These are phyloP conservation scores for Blastobotrys serpentis DNA, from an alignment of 1,139 yeast species.

Conservation along the genomic window DNA sequence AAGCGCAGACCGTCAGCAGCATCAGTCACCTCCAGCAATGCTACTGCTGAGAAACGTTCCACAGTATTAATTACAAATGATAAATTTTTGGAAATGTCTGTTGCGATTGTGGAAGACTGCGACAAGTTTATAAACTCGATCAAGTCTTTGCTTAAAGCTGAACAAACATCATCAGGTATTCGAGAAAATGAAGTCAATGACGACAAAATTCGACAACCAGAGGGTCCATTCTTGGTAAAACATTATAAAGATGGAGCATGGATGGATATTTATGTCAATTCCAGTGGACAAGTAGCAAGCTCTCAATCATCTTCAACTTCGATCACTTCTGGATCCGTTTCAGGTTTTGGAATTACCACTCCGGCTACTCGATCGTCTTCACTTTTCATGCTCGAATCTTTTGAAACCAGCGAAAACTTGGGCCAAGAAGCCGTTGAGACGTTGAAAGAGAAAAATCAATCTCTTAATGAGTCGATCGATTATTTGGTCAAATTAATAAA, in stretches of 20 bases:
- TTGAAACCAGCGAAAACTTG: slow-evolving; percentile 16
- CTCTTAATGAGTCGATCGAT: slow-evolving; percentile 7
- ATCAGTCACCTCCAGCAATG: background rate
- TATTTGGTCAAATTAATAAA: slow-evolving; percentile 8
- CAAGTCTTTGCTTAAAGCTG: slow-evolving; percentile 13
- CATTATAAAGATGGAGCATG: slow-evolving; percentile 30
- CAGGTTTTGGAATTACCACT: slow-evolving; percentile 13
- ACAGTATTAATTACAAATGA: slow-evolving; percentile 7
- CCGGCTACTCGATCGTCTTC: slow-evolving; percentile 12
- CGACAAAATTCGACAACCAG: slow-evolving; percentile 22
- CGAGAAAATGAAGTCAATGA: slow-evolving; percentile 13
- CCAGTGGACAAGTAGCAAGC: slow-evolving; percentile 22
- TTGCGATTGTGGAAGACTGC: slow-evolving; percentile 13
- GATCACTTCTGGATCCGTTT: slow-evolving; percentile 3
- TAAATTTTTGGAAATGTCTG: slow-evolving; percentile 18
- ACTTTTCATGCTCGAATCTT: slow-evolving; percentile 17
- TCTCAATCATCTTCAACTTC: slow-evolving; percentile 5
- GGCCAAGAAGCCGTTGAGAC: slow-evolving; percentile 11
- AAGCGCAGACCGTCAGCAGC: slow-evolving; percentile 20
- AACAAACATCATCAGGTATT: background rate
- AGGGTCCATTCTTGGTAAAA: slow-evolving; percentile 25
- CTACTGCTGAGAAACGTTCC: background rate
- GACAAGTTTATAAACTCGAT: slow-evolving; percentile 17
- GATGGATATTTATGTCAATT: slow-evolving; percentile 24
- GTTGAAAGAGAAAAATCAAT: slow-evolving; percentile 12